Base-by-base conservation (phyloP, 257 asterid genomes). In the Avicennia marina region DNA sequence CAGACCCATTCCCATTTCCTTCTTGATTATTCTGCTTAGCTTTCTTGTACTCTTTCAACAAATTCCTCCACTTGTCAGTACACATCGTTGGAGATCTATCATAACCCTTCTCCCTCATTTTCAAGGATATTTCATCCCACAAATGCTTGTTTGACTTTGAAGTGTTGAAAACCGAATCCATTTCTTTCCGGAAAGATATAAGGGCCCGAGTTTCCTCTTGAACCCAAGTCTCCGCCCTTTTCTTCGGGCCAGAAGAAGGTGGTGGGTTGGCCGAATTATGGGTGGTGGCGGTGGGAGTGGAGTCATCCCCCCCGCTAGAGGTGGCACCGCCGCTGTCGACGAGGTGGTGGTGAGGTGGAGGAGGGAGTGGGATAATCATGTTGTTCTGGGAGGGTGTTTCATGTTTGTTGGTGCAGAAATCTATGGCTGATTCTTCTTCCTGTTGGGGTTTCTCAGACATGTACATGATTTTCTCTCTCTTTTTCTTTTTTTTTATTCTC, bases 51-150 rank as follows among this genome's bases (percentile, higher is more conserved):
- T 86, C 97, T 74, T 86, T 90, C 56, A 90, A 51, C 78, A 90
- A 67, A 75, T 90, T 90, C 77, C 95, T 80, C 98, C 98, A 90
- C 64, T 90, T 90, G 40, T 86, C 97, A 2, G 97, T 90, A 12
- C 97, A 90, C 97, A 90, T 90, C 11, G 94, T 81, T 1, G 98
- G 94, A 2, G 96, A 87, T 45, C 98, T 71, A 53, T 90, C 98
- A 39, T 84, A 90, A 31, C 98, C 98, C 51, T 82, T 90, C 18
- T 78, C 94, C 70, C 86, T 90, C 98, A 90, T 90, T 64, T 87
- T 90, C 76, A 72, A 10, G 7, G 98, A 87, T 27, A 90, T 90
- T 67, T 74, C 79, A 8, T 90, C 95, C 96, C 97, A 90, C 75
- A 87, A 65, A 51, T 87, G 96, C 62, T 80, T 90, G 71, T 90